Evolutionary conservation across 1,139 yeast species (phyloP).

Genomic region (Debaryomyces sp.): DNA sequence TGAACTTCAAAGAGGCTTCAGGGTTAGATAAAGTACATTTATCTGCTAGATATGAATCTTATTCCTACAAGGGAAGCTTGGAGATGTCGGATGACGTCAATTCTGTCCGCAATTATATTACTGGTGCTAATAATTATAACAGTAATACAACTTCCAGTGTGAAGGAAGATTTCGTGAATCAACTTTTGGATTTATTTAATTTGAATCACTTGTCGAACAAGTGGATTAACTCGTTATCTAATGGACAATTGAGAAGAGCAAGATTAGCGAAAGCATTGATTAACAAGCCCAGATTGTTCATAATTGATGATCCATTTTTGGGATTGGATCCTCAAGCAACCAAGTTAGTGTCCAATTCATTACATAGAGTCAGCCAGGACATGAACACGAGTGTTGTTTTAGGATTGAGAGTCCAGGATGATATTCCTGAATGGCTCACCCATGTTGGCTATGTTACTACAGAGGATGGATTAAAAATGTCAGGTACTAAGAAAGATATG

Average conservation of each 20-base stretch:
- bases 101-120: constrained; percentile 62
- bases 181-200: constrained; percentile 52
- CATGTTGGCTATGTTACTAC: constrained; percentile 65
- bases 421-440: constrained; percentile 76
- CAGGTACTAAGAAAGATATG: constrained; percentile 46
- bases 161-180: constrained; percentile 36
- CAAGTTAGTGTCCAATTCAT: constrained; percentile 52
- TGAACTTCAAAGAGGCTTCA: constrained; percentile 62
- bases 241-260: constrained; percentile 92
- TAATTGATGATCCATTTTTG: constrained; percentile 88
- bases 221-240: constrained; percentile 87
- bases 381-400: constrained; percentile 49
- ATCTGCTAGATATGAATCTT: constrained; percentile 86
- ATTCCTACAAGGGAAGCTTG: constrained; percentile 54
- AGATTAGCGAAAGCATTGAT: constrained; percentile 77
- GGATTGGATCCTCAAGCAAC: constrained; percentile 86
- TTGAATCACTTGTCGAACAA: constrained; percentile 60
- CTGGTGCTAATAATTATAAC: constrained; percentile 53
- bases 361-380: constrained; percentile 27
- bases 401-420: constrained; percentile 79
- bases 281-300: constrained; percentile 61
- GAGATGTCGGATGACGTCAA: constrained; percentile 74
- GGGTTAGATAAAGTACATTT: constrained; percentile 72
- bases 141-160: constrained; percentile 17
- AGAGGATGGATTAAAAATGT: constrained; percentile 47